Evolutionary conservation across 495 filamentous ascomycete species (phyloP), one percentile per base, ranked within the genome.

Genomic region (Filosporella fistucella): DNA sequence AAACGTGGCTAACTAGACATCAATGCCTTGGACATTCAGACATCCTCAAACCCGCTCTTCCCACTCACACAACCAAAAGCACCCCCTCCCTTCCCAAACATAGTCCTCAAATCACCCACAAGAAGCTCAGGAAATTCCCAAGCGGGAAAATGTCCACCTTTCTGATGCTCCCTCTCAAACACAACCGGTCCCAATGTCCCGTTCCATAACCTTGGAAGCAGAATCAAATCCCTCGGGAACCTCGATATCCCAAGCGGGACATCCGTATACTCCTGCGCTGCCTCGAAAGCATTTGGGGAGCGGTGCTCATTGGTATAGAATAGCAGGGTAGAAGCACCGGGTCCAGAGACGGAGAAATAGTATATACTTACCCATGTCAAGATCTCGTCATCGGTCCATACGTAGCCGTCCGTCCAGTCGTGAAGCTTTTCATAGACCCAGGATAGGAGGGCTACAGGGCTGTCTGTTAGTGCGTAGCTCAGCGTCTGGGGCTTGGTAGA

Each of bases 371-470:
- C 65, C 81, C 82, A 85, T 0, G 80, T 84, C 24, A 84, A 60
- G 21, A 84, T 65, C 57, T 86, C 77, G 42, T 85, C 81, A 33
- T 84, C 76, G 2, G 73, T 81, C 82, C 82, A 87, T 7, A 75
- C 68, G 51, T 85, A 86, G 1, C 51, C 58, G 53, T 87, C 83
- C 3, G 74, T 77, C 81, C 84, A 83, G 45, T 81, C 74, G 58
- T 81, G 74, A 16, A 86, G 70, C 51, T 86, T 88, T 59, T 86
- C 84, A 36, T 81, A 79, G 30, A 87, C 78, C 80, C 80, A 86
- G 0, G 80, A 68, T n/a, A 86, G 59, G 20, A 80, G 62, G 4
- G 66, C 81, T 8, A 84, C 68, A 1, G 83, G 83, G 23, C 69
- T 76, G 53, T 85, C 81, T 3, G 68, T 59, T 0, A 86, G 65